Conservation (phyloP, 768 basidiomycete species). For the Phaeolepiota aurea region DNA sequence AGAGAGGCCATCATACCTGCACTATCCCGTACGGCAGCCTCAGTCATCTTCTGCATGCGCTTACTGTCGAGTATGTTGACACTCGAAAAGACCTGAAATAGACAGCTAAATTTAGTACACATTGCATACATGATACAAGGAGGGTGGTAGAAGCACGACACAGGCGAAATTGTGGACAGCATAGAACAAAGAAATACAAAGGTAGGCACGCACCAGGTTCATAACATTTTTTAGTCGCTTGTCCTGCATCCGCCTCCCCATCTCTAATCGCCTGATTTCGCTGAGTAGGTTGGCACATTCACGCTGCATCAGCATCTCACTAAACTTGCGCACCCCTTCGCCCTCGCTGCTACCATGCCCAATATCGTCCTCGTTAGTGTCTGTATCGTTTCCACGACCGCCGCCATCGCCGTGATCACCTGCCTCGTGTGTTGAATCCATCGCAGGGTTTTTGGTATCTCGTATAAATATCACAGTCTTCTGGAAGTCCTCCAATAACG, state of each 20-base stretch:
- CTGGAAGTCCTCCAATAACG: constrained; percentile 37
- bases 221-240: constrained; percentile 32
- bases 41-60: constrained; percentile 32
- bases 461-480: constrained; percentile 37
- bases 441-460: constrained; percentile 30
- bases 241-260: constrained; percentile 24
- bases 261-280: constrained; percentile 33
- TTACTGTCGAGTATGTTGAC: constrained; percentile 41
- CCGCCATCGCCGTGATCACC: too few species aligned
- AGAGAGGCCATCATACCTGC: constrained; percentile 9
- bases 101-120: neutral
- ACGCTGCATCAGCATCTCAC: constrained; percentile 18
- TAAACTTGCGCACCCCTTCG: constrained; percentile 11
- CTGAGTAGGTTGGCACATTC: constrained; percentile 34
- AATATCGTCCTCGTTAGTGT: too few species aligned
- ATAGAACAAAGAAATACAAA: neutral
- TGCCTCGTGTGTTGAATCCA: too few species aligned
- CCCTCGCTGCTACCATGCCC: too few species aligned
- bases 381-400: too few species aligned
- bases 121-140: too few species aligned
- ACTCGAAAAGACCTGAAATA: constrained; percentile 31
- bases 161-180: neutral
- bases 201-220: constrained; percentile 30
- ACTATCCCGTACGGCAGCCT: constrained; percentile 25
- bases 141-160: too few species aligned